phyloP scores from a whole-genome alignment of 2,329 filamentous ascomycete species.

The Phialophora macrospora region DNA sequence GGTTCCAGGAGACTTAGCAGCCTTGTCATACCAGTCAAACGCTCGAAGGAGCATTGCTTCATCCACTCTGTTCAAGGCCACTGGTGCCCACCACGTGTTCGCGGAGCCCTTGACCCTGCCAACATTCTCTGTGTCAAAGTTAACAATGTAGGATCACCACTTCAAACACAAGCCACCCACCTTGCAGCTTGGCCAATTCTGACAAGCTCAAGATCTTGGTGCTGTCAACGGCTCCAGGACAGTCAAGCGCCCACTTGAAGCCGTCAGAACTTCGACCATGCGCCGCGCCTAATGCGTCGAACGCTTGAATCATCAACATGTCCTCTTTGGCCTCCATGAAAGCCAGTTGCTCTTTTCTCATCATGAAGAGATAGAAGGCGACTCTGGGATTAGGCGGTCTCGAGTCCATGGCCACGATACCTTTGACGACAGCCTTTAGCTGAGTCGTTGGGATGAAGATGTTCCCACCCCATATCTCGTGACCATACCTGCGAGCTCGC shows the following conservation, averaged over 20 bases:
- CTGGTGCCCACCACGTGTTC: conserved; percentile 14
- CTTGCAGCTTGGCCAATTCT: conserved; percentile 9
- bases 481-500: conserved; percentile 10
- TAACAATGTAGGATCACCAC: neutral
- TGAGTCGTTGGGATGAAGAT: conserved; percentile 15
- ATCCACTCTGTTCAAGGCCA: conserved; percentile 6
- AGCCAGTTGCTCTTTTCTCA: conserved; percentile 11
- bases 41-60: conserved; percentile 13
- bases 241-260: conserved; percentile 18
- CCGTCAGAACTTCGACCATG: conserved; percentile 11
- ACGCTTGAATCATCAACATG: conserved; percentile 16
- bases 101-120: conserved; percentile 12
- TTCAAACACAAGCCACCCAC: neutral
- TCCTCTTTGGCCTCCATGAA: conserved; percentile 5
- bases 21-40: conserved; percentile 18
- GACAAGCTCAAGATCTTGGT: conserved; percentile 10
- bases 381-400: conserved; percentile 17
- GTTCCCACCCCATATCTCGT: conserved; percentile 9
- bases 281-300: conserved; percentile 7
- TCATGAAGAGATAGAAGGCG: conserved; percentile 13
- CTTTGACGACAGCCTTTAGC: conserved; percentile 11
- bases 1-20: neutral
- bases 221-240: conserved; percentile 10
- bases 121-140: neutral
- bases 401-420: conserved; percentile 15